Evolutionary conservation across 78 protist genomes (phyloP), one percentile per base, ranked within the genome.

Genomic region (Emiliania huxleyi): DNA sequence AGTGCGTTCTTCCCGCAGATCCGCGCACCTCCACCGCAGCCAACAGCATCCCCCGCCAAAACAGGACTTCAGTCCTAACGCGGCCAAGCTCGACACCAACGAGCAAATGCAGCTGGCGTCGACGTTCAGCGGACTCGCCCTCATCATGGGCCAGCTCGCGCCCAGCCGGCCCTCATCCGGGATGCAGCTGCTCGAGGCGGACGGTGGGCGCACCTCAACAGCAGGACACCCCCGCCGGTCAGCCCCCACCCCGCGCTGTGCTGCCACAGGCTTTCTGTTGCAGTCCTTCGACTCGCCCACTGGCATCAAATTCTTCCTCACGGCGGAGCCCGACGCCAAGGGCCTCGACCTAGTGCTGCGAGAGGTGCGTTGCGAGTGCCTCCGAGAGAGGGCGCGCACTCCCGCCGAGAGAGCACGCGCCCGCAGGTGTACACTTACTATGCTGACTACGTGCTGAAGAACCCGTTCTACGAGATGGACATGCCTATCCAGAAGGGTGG

Each of bases 391-490:
- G n/a, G n/a, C n/a, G n/a, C n/a, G n/a, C n/a, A n/a, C n/a, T n/a
- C n/a, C n/a, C n/a, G n/a, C n/a, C n/a, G n/a, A n/a, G n/a, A n/a
- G n/a, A n/a, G n/a, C n/a, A n/a, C n/a, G n/a, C n/a, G n/a, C n/a
- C n/a, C n/a, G n/a, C n/a, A n/a, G n/a, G 87, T 97, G 35, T 96
- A 97, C 79, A 94, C 77, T 62, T 44, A 92, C 35, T 97, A 96
- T 87, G 44, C 97, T 37, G 98, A 97, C 87, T 97, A 91, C 62
- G 98, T 93, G 46, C 93, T 97, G 62, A 97, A 97, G 91, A 96
- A 95, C 85, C 98, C 98, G 5, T 97, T 97, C 52, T 97, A 97
- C 89, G 94, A 96, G 55, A 52, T 95, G n/a, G 98, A 97, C 52
- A 95, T 92, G 95, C 97, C 97, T 45, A 97, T 97, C 71, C 92